Evolutionary conservation across 768 basidiomycete genomes (phyloP).

Genomic region (Termitomyces sp.): DNA sequence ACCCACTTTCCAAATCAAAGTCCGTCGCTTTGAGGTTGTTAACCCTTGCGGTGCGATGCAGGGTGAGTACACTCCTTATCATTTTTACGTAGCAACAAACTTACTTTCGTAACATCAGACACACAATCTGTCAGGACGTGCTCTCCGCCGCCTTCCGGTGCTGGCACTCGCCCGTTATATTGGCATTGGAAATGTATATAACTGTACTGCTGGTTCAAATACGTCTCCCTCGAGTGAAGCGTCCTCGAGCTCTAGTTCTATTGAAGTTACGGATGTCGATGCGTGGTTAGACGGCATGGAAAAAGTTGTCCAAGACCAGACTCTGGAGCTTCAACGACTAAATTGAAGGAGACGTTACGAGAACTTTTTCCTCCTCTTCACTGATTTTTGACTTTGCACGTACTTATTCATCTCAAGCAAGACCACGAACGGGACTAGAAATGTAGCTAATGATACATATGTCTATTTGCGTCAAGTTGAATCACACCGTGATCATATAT

Average conservation of each 20-base stretch:
- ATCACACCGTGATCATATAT: background rate
- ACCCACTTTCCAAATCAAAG: slow-evolving; percentile 45
- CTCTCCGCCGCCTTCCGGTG: slow-evolving; percentile 89
- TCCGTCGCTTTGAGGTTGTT: slow-evolving; percentile 55
- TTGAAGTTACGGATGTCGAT: slow-evolving; percentile 42
- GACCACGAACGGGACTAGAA: background rate
- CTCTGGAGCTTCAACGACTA: slow-evolving; percentile 46
- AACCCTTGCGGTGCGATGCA: slow-evolving; percentile 69
- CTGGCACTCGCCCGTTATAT: slow-evolving; percentile 86
- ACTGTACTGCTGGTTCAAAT: background rate
- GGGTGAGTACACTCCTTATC: slow-evolving; percentile 44
- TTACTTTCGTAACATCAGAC: slow-evolving; percentile 30
- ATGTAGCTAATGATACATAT: background rate
- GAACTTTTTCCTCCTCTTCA: background rate
- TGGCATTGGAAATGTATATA: slow-evolving; percentile 38
- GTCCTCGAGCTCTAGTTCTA: background rate
- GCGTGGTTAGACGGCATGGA: slow-evolving; percentile 86
- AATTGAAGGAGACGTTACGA: slow-evolving; percentile 9
- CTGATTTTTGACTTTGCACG: background rate
- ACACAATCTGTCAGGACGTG: slow-evolving; percentile 88
- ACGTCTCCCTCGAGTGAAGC: background rate
- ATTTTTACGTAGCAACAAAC: slow-evolving; percentile 1
- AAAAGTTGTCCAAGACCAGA: slow-evolving; percentile 59
- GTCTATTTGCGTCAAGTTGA: background rate
- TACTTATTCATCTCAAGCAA: background rate